phyloP scores from a whole-genome alignment of 1,284 basidiomycete genomes.

The Leccinum griseonigrum region DNA sequence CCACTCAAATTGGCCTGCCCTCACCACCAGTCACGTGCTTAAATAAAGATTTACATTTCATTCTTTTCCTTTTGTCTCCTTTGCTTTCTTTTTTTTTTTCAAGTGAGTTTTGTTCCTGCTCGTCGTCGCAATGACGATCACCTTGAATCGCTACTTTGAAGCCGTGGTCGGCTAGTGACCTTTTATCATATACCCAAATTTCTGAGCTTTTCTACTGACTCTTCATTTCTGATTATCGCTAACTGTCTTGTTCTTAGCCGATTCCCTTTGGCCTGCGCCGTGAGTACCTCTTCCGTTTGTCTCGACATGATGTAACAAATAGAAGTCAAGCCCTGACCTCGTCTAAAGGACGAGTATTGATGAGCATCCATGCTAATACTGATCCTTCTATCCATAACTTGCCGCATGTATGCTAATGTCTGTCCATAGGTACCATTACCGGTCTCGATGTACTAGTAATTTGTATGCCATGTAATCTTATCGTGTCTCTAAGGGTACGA shows the following conservation, averaged over 20 bases:
- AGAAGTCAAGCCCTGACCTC: conserved; percentile 86
- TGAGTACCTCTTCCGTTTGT: conserved; percentile 37
- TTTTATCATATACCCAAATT: conserved; percentile 81
- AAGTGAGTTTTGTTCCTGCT: conserved; percentile 20
- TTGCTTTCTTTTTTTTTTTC: conserved; percentile 11
- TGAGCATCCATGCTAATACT: conserved; percentile 86
- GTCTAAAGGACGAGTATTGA: conserved; percentile 70
- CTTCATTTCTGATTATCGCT: conserved; percentile 10
- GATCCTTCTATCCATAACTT: conserved; percentile 24
- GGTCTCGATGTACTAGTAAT: not conserved
- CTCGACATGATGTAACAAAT: conserved; percentile 61
- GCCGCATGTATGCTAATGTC: conserved; percentile 12
- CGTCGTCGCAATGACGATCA: conserved; percentile 53
- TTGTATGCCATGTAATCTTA: not conserved
- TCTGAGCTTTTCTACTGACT: conserved; percentile 49
- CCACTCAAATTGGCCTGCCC: conserved; percentile 22
- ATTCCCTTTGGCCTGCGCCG: conserved; percentile 12
- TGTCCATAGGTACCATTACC: conserved; percentile 9
- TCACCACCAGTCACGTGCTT: conserved; percentile 23
- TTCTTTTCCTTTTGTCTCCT: conserved; percentile 36
- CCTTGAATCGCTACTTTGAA: conserved; percentile 85
- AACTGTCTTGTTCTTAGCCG: not conserved
- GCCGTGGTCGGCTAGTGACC: conserved; percentile 60
- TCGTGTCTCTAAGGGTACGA: conserved; percentile 31
- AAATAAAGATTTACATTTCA: not conserved